Percentiles rank a stretch among this genome's conserved stretches.
Conservation (phyloP, 768 basidiomycete genomes). For the Hericium coralloides region DNA sequence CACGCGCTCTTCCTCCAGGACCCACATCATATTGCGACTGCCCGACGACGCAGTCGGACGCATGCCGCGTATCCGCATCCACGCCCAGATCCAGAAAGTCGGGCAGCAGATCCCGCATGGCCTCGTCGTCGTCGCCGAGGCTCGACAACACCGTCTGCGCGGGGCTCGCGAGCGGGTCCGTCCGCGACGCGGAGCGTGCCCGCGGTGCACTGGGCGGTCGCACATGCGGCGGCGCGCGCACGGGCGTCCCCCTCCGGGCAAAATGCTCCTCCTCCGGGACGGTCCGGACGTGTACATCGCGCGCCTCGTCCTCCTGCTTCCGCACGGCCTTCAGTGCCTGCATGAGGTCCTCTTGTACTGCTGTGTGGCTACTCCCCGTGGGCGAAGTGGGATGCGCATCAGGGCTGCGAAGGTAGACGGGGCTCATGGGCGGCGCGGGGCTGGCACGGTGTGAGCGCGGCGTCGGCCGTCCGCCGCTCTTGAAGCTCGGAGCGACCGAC, state of each 20-base stretch:
- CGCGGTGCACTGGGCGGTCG: background rate
- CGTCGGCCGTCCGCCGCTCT: background rate
- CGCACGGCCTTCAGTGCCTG: background rate
- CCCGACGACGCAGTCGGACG: background rate
- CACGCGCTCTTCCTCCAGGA: background rate
- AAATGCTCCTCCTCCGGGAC: too few relatives aligned
- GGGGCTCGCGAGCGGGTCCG: background rate
- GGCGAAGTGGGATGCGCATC: background rate
- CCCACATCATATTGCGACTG: background rate
- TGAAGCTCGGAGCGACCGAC: background rate
- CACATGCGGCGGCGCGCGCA: background rate
- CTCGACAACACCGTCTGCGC: background rate
- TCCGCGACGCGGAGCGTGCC: background rate
- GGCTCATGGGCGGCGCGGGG: background rate
- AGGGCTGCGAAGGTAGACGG: background rate
- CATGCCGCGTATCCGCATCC: background rate
- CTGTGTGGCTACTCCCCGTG: background rate
- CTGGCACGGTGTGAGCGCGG: background rate
- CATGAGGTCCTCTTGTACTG: background rate
- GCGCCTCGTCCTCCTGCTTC: background rate
- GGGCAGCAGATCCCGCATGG: constrained; percentile 6
- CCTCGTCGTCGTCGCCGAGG: constrained; percentile 4
- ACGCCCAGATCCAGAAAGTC: constrained; percentile 12
- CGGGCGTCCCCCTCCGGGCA: background rate
- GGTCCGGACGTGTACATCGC: background rate